Evolutionary conservation across 2,329 filamentous ascomycete genomes (phyloP).

Genomic region (Arthrobotrys entomopaga): DNA sequence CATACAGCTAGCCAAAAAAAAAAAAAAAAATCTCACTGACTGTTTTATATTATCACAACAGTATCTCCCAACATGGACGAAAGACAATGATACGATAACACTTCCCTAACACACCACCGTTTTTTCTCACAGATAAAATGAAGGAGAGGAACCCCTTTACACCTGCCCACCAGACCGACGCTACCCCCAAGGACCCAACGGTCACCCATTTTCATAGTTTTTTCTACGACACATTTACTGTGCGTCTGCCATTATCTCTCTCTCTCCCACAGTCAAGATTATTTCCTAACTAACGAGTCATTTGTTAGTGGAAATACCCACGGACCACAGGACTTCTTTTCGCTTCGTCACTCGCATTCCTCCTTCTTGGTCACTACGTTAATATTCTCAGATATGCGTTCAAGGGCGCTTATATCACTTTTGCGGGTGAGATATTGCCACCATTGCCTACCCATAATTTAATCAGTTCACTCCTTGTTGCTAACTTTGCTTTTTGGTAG

Average conservation of each 20-base stretch:
- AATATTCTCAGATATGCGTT: slow-evolving; percentile 73
- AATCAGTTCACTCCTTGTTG: not conserved
- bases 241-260: slow-evolving; percentile 67
- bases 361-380: slow-evolving; percentile 74
- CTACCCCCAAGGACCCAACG: slow-evolving; percentile 29
- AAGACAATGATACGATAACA: not conserved
- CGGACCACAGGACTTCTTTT: slow-evolving; percentile 74
- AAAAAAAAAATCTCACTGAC: no score
- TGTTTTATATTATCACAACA: no score
- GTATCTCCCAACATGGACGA: not conserved
- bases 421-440: slow-evolving; percentile 55
- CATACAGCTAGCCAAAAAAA: no score
- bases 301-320: slow-evolving; percentile 62
- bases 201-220: slow-evolving; percentile 73
- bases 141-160: slow-evolving; percentile 38
- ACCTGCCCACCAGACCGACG: slow-evolving; percentile 4
- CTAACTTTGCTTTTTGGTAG: slow-evolving; percentile 55
- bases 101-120: not conserved
- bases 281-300: not conserved
- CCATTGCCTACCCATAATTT: not conserved
- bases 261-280: not conserved
- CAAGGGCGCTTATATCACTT: slow-evolving; percentile 69
- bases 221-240: slow-evolving; percentile 75
- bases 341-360: slow-evolving; percentile 66
- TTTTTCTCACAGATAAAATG: slow-evolving; percentile 21